Percentiles rank a stretch among this genome's conserved stretches.
phyloP scores from a whole-genome alignment of 331 rosid species.

The Quercus tomentella region DNA sequence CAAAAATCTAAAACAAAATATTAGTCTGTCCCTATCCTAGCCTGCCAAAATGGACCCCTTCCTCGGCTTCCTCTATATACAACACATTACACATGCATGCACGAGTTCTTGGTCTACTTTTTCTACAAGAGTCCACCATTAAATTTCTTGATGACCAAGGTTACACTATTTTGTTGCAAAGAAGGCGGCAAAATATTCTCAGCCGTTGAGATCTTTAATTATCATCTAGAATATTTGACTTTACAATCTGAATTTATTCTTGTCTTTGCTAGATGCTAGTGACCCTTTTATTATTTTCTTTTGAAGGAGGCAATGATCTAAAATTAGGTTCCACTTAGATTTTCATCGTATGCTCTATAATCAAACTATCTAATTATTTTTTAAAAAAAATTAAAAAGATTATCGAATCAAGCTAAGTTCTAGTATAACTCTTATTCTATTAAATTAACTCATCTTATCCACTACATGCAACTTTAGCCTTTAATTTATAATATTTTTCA shows the following conservation, averaged over 20 bases:
- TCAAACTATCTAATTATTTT: no score
- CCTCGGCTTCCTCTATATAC: not conserved
- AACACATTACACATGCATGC: not conserved
- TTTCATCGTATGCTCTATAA: no score
- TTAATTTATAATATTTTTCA: not conserved
- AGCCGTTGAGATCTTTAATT: no score
- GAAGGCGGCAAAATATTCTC: not conserved
- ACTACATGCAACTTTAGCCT: not conserved
- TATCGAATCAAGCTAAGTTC: no score
- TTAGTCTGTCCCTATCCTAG: not conserved
- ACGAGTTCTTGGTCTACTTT: no score
- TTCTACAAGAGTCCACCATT: not conserved
- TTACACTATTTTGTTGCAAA: not conserved
- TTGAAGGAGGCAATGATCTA: no score
- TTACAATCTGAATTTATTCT: not conserved
- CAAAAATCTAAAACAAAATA: not conserved
- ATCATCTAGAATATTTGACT: not conserved
- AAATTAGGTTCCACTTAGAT: no score
- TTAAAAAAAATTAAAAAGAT: no score
- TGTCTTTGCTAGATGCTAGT: not conserved
- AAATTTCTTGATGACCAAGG: not conserved
- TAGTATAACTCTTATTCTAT: not conserved
- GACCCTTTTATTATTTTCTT: not conserved
- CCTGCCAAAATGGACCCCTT: not conserved
- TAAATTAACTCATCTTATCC: not conserved